Evolutionary conservation across 495 filamentous ascomycete species (phyloP).

Genomic region (Usnea hakonensis): DNA sequence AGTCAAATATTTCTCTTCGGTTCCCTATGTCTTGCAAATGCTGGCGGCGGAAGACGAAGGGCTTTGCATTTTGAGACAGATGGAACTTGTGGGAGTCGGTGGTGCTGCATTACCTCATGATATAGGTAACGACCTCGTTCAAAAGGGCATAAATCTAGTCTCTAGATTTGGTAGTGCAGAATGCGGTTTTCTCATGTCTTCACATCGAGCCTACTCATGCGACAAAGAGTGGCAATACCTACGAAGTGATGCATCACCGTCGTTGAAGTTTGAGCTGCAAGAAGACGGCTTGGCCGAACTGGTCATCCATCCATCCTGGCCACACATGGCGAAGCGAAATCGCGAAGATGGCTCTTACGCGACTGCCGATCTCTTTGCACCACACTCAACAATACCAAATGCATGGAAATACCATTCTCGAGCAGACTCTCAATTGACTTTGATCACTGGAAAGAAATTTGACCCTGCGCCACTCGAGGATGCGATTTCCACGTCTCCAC

Average conservation of each 20-base stretch:
- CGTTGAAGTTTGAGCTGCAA: constrained; percentile 45
- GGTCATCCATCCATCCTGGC: constrained; percentile 51
- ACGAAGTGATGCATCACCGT: constrained; percentile 33
- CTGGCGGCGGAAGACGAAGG: constrained; percentile 32
- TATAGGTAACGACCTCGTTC: constrained; percentile 41
- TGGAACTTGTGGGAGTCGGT: constrained; percentile 52
- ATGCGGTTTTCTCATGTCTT: constrained; percentile 49
- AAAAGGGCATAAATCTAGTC: constrained; percentile 41
- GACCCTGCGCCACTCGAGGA: constrained; percentile 56
- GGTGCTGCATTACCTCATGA: constrained; percentile 44
- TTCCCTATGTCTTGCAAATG: constrained; percentile 49
- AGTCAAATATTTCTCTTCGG: constrained; percentile 48
- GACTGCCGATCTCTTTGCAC: constrained; percentile 50
- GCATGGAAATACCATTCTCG: constrained; percentile 55
- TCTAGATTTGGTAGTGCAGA: constrained; percentile 52
- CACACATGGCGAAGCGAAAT: constrained; percentile 54
- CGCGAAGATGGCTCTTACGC: constrained; percentile 51
- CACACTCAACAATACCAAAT: constrained; percentile 42
- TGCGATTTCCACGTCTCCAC: constrained; percentile 27
- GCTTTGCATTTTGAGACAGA: constrained; percentile 32
- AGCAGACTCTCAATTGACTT: constrained; percentile 51
- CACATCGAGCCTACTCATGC: constrained; percentile 39
- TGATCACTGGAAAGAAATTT: constrained; percentile 63
- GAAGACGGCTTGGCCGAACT: constrained; percentile 51
- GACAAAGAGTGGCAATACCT: constrained; percentile 67